Conservation (phyloP, 345 rosid genomes). For the Dimocarpus longan region DNA sequence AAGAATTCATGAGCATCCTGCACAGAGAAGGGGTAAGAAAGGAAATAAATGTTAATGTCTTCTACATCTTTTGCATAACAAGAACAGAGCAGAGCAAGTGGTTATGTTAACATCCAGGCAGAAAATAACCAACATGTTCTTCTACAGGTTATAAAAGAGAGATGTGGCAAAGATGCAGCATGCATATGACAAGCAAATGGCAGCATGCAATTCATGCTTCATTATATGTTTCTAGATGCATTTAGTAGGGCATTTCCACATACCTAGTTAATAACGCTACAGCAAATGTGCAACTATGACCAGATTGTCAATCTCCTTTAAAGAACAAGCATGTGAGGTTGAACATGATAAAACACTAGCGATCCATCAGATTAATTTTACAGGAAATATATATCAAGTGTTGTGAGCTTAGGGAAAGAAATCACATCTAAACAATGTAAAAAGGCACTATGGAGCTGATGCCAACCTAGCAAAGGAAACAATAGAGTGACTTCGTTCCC, state of each 20-base stretch:
- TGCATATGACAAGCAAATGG: neutral
- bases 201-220: neutral
- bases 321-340: neutral
- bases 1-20: slow-evolving; percentile 99
- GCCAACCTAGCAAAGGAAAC: no score
- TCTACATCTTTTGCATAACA: neutral
- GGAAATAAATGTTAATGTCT: slow-evolving; percentile 6
- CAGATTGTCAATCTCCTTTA: neutral
- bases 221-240: neutral
- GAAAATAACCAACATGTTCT: slow-evolving; percentile 9
- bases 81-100: neutral
- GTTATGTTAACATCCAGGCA: neutral
- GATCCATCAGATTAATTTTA: neutral
- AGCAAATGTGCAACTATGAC: neutral
- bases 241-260: neutral
- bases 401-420: neutral
- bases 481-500: no score
- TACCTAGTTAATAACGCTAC: neutral
- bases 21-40: slow-evolving; percentile 19
- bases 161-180: neutral
- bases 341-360: neutral
- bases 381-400: neutral
- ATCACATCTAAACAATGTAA: neutral
- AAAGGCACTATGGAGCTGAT: no score
- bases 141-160: neutral